A percentile compares a stretch with the other conserved stretches of the same genome.
Conservation (phyloP, 208 protist species). For the Acanthamoeba royreba region DNA sequence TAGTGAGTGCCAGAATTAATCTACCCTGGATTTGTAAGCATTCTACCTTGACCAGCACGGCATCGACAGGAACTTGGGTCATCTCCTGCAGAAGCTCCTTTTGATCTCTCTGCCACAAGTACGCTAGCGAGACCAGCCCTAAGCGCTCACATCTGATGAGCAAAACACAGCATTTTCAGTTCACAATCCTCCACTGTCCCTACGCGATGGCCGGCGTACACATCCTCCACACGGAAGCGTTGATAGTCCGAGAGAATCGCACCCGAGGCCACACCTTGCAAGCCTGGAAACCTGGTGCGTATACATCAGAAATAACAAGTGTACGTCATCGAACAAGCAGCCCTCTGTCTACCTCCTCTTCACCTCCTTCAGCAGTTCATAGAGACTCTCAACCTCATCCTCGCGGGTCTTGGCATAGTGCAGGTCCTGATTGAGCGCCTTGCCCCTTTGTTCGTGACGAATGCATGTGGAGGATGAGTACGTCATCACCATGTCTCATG, state of each 20-base stretch:
- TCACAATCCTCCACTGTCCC: not conserved
- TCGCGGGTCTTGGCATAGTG: slow-evolving; percentile 77
- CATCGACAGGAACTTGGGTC: slow-evolving; percentile 79
- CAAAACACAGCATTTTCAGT: not conserved
- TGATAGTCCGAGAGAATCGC: slow-evolving; percentile 98
- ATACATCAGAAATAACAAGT: not conserved
- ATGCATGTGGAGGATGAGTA: not conserved
- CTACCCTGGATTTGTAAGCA: not conserved
- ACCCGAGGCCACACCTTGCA: slow-evolving; percentile 93
- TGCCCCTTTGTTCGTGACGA: slow-evolving; percentile 57
- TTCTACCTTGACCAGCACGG: slow-evolving; percentile 93
- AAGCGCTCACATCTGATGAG: slow-evolving; percentile 77
- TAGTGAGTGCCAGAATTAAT: not conserved
- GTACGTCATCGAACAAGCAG: no score
- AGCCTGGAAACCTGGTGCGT: slow-evolving; percentile 42
- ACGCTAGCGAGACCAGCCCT: slow-evolving; percentile 90
- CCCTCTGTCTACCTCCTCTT: slow-evolving; percentile 83
- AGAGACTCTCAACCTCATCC: slow-evolving; percentile 98
- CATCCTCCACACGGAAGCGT: slow-evolving; percentile 94
- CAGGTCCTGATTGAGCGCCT: slow-evolving; percentile 81
- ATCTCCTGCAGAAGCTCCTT: slow-evolving; percentile 93
- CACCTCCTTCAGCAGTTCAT: slow-evolving; percentile 85
- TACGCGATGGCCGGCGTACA: slow-evolving; percentile 73
- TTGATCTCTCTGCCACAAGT: slow-evolving; percentile 94
- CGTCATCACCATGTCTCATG: not conserved